These are phyloP conservation scores for Pseudomassariella vexata DNA, from an alignment of 2,329 filamentous ascomycete genomes.

Conservation along the genomic window DNA sequence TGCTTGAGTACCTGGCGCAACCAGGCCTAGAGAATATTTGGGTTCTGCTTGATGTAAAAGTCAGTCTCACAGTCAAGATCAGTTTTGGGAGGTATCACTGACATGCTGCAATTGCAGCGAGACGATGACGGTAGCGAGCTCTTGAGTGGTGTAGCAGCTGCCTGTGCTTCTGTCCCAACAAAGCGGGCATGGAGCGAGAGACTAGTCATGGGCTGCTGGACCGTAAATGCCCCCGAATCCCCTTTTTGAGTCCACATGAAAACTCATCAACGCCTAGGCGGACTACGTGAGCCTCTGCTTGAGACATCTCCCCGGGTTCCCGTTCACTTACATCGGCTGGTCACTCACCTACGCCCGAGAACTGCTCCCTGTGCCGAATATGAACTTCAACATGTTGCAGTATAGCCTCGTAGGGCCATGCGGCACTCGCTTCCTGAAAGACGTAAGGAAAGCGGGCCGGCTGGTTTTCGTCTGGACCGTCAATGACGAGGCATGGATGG, in stretches of 20 bases:
- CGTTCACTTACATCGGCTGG: slow-evolving; percentile 63
- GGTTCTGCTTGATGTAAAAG: slow-evolving; percentile 86
- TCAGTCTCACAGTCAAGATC: slow-evolving; percentile 32
- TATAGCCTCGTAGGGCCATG: slow-evolving; percentile 61
- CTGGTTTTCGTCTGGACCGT: slow-evolving; percentile 81
- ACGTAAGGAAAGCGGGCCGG: slow-evolving; percentile 49
- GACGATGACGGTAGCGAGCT: slow-evolving; percentile 66
- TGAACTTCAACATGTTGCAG: slow-evolving; percentile 76
- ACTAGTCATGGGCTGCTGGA: slow-evolving; percentile 79
- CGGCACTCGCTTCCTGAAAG: slow-evolving; percentile 60
- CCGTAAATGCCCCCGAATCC: slow-evolving; percentile 36
- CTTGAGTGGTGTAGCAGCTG: slow-evolving; percentile 61
- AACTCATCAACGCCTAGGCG: slow-evolving; percentile 32
- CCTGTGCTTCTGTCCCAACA: slow-evolving; percentile 48
- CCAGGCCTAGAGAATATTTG: slow-evolving; percentile 65
- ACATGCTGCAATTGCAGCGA: no score
- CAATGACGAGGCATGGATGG: slow-evolving; percentile 73
- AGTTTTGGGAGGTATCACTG: background rate
- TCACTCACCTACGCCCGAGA: slow-evolving; percentile 62
- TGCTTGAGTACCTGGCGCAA: slow-evolving; percentile 65
- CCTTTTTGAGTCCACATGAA: slow-evolving; percentile 5
- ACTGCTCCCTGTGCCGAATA: slow-evolving; percentile 61
- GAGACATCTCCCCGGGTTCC: slow-evolving; percentile 56
- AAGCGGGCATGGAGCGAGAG: slow-evolving; percentile 63
- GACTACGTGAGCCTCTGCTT: slow-evolving; percentile 62